Conservation (phyloP, 345 rosid species). For the Salix exigua region DNA sequence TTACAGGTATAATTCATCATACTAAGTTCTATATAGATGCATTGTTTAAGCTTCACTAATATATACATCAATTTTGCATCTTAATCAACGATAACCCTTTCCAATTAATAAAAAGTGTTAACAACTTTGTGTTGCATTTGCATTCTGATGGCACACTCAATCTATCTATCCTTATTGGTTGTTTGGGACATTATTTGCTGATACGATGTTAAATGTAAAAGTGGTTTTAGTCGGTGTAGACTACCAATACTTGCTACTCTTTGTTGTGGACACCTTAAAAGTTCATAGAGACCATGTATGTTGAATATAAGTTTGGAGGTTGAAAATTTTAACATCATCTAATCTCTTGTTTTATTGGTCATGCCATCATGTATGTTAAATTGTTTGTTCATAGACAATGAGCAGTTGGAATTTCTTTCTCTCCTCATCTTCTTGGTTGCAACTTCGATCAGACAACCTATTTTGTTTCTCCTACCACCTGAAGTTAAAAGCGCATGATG, state of each 20-base stretch:
- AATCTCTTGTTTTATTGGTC: background rate
- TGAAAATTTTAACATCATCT: background rate
- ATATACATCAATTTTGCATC: background rate
- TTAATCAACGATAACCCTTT: background rate
- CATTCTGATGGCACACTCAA: background rate
- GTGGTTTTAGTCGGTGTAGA: background rate
- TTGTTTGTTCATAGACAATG: background rate
- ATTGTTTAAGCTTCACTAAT: background rate
- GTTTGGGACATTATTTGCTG: background rate
- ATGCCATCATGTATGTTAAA: background rate
- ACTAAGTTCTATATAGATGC: background rate
- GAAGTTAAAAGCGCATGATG: background rate
- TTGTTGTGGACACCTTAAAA: background rate
- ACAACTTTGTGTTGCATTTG: background rate
- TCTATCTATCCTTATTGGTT: background rate
- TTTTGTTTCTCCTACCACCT: background rate
- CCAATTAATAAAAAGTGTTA: background rate
- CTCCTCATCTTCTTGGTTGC: background rate
- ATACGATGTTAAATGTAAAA: background rate
- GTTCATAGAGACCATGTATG: background rate
- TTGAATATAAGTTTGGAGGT: background rate
- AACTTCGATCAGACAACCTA: background rate
- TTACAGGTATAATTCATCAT: slow-evolving; percentile 52
- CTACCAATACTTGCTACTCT: background rate
- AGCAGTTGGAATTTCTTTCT: background rate